phyloP scores from a whole-genome alignment of 2,329 filamentous ascomycete species.

The Alternaria alternata region DNA sequence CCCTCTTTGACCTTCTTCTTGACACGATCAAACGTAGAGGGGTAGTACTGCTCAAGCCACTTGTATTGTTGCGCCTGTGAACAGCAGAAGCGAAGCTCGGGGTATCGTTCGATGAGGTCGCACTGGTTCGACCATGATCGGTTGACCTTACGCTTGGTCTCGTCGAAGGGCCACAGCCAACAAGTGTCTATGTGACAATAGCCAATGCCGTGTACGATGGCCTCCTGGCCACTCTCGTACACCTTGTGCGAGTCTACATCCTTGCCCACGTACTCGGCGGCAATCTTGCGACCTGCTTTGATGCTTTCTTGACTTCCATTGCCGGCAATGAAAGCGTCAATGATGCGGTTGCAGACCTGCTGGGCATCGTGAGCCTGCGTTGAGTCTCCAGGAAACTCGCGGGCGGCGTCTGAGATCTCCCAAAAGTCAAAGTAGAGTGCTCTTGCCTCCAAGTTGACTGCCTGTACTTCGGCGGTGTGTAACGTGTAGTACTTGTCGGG shows the following conservation, averaged over 20 bases:
- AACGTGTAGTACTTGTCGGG: constrained; percentile 85
- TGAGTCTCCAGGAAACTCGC: constrained; percentile 87
- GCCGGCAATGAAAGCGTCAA: constrained; percentile 86
- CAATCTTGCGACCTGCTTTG: constrained; percentile 80
- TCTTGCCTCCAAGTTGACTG: constrained; percentile 84
- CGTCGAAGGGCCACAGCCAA: constrained; percentile 98
- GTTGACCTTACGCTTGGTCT: constrained; percentile 95
- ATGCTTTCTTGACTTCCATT: constrained; percentile 77
- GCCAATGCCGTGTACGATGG: constrained; percentile 86
- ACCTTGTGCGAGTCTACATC: constrained; percentile 80
- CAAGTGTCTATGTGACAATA: constrained; percentile 98
- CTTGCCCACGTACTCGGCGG: constrained; percentile 80
- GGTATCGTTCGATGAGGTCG: constrained; percentile 92
- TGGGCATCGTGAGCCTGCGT: constrained; percentile 90
- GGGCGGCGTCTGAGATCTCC: constrained; percentile 91
- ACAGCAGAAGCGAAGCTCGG: constrained; percentile 89
- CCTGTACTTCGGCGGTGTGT: constrained; percentile 81
- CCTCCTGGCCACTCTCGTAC: constrained; percentile 76
- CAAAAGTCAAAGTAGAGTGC: constrained; percentile 91
- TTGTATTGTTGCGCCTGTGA: constrained; percentile 98
- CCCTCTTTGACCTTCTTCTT: constrained; percentile 90
- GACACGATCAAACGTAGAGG: constrained; percentile 86
- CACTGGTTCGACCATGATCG: constrained; percentile 98
- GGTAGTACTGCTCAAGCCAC: constrained; percentile 92
- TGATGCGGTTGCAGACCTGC: constrained; percentile 84